Conservation (phyloP, 495 filamentous ascomycete species). For the Daldinia bambusicola region DNA sequence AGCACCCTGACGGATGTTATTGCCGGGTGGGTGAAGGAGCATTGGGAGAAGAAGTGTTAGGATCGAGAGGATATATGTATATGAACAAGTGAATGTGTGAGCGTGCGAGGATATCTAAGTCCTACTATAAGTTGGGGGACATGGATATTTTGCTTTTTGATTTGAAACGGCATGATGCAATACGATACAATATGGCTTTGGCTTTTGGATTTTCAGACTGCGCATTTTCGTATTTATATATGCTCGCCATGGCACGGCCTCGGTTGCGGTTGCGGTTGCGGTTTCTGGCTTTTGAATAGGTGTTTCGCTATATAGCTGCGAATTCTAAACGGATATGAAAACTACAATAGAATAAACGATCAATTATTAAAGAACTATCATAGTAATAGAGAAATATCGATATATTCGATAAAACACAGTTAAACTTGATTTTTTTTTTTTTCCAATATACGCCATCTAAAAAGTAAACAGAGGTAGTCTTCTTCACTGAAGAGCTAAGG, state of each 20-base stretch:
- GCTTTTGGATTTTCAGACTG: not conserved
- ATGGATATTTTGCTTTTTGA: not conserved
- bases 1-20: slow-evolving; percentile 80
- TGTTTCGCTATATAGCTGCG: not conserved
- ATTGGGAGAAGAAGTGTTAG: slow-evolving; percentile 73
- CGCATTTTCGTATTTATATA: not conserved
- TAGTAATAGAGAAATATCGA: too few relatives aligned
- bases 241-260: not conserved
- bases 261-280: not conserved
- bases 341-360: not conserved
- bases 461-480: too few relatives aligned
- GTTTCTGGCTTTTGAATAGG: not conserved
- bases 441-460: too few relatives aligned
- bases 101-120: too few relatives aligned
- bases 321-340: not conserved
- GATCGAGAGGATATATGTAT: too few relatives aligned
- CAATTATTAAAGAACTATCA: not conserved
- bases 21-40: slow-evolving; percentile 76
- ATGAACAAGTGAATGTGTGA: not conserved
- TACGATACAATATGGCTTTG: not conserved
- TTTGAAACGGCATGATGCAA: not conserved
- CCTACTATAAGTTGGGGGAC: too few relatives aligned
- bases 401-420: not conserved
- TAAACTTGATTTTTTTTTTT: too few relatives aligned
- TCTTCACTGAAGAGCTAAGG: not conserved